These are phyloP conservation scores for Moesziomyces parantarcticus DNA, from an alignment of 1,284 basidiomycete species.

Conservation along the genomic window DNA sequence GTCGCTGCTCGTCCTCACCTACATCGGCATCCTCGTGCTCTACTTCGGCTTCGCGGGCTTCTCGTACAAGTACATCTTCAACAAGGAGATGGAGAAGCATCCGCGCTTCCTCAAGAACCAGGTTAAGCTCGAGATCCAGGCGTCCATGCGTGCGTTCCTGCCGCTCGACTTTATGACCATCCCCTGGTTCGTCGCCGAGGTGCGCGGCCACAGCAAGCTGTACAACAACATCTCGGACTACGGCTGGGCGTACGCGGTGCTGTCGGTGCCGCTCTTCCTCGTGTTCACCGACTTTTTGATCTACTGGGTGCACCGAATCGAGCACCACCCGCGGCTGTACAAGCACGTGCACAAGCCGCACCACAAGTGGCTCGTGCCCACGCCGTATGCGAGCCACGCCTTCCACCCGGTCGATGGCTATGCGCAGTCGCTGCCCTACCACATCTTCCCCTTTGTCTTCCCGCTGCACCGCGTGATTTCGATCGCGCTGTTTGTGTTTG, in stretches of 20 bases:
- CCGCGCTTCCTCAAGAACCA: constrained; percentile 92
- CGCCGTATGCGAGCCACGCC: constrained; percentile 94
- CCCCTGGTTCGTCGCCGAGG: constrained; percentile 93
- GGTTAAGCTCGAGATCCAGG: constrained; percentile 80
- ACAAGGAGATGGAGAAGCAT: constrained; percentile 94
- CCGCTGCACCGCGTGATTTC: constrained; percentile 76
- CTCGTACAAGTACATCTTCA: constrained; percentile 90
- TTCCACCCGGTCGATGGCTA: constrained; percentile 98
- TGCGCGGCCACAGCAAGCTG: constrained; percentile 83
- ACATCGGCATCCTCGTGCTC: constrained; percentile 75
- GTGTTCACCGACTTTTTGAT: constrained; percentile 90
- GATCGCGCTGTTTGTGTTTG: constrained; percentile 66
- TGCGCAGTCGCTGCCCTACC: constrained; percentile 91
- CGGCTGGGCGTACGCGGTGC: constrained; percentile 60
- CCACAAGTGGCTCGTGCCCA: constrained; percentile 98
- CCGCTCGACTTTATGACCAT: constrained; percentile 77
- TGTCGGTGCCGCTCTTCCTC: constrained; percentile 74
- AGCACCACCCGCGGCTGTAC: constrained; percentile 88
- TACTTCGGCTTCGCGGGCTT: constrained; percentile 82
- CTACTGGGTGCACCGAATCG: constrained; percentile 92
- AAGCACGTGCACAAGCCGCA: constrained; percentile 94
- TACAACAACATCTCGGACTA: constrained; percentile 78
- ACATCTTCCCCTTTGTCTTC: constrained; percentile 90
- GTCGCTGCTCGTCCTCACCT: constrained; percentile 80
- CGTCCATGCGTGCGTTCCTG: constrained; percentile 82